These are phyloP conservation scores for Colletotrichum simmondsii DNA, from an alignment of 2,329 filamentous ascomycete species.

Conservation along the genomic window DNA sequence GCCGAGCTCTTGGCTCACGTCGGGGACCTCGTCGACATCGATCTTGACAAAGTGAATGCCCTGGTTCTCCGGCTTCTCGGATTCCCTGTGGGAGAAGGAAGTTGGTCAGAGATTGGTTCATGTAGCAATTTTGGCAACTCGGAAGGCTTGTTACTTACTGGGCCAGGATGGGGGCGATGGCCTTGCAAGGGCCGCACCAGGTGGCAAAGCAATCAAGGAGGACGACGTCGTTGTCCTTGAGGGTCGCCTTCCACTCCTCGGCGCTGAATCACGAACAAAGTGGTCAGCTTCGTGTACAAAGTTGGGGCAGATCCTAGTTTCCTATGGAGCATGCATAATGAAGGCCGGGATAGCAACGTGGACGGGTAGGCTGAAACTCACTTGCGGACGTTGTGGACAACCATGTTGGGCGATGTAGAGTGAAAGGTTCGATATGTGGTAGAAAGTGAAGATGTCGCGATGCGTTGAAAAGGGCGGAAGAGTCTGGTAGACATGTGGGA, in stretches of 20 bases:
- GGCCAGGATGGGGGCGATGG: constrained; percentile 69
- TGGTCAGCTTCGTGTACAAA: background rate
- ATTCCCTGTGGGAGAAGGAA: background rate
- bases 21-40: constrained; percentile 85
- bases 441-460: constrained; percentile 21
- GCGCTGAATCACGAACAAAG: background rate
- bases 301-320: background rate
- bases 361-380: constrained; percentile 38
- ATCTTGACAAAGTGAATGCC: constrained; percentile 84
- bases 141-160: too few relatives aligned
- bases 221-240: constrained; percentile 69
- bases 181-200: constrained; percentile 97
- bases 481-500: constrained; percentile 29
- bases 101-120: background rate
- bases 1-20: constrained; percentile 80
- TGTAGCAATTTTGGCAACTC: too few relatives aligned
- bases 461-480: constrained; percentile 28
- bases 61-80: constrained; percentile 60
- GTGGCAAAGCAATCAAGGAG: constrained; percentile 88
- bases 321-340: background rate
- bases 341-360: background rate
- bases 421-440: constrained; percentile 41
- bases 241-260: constrained; percentile 45
- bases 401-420: constrained; percentile 53
- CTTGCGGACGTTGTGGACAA: constrained; percentile 56